A percentile compares a stretch with the other conserved stretches of the same genome.
Conservation (phyloP, 2,329 filamentous ascomycete species). For the Alternaria brassicicola region DNA sequence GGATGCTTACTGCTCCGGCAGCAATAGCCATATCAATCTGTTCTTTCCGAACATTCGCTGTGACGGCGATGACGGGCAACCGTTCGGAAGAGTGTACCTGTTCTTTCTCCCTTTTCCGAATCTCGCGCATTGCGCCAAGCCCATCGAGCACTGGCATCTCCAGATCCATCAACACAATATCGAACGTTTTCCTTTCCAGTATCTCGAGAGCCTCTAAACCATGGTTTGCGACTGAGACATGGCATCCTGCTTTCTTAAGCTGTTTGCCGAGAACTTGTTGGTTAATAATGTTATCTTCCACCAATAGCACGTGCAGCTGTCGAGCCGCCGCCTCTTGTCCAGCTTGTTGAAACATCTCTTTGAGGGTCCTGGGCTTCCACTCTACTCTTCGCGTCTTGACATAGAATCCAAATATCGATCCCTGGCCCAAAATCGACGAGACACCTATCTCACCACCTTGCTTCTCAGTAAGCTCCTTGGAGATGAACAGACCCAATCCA, state of each 20-base stretch:
- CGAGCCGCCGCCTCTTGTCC: conserved; percentile 1
- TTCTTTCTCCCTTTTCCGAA: conserved; percentile 50
- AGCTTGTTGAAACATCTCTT: conserved; percentile 10
- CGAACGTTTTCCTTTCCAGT: conserved; percentile 38
- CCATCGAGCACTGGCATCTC: conserved; percentile 63
- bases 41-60: conserved; percentile 46
- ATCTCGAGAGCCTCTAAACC: conserved; percentile 46
- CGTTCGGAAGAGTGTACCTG: conserved; percentile 21
- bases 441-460: conserved; percentile 57
- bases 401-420: conserved; percentile 55
- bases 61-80: conserved; percentile 47
- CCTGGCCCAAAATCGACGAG: conserved; percentile 43
- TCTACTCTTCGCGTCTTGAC: conserved; percentile 44
- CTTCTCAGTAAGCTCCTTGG: conserved; percentile 53
- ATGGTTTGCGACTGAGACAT: conserved; percentile 43
- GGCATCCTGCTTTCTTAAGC: conserved; percentile 42
- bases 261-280: conserved; percentile 47
- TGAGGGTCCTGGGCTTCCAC: conserved; percentile 9
- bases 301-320: conserved; percentile 40
- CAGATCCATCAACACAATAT: conserved; percentile 56
- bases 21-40: conserved; percentile 44
- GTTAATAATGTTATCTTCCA: conserved; percentile 51
- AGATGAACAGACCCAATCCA: conserved; percentile 55
- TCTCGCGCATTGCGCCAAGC: conserved; percentile 51
- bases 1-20: conserved; percentile 40